Conservation (phyloP, 352 stramenopile genomes). For the Globisporangium spiculum region DNA sequence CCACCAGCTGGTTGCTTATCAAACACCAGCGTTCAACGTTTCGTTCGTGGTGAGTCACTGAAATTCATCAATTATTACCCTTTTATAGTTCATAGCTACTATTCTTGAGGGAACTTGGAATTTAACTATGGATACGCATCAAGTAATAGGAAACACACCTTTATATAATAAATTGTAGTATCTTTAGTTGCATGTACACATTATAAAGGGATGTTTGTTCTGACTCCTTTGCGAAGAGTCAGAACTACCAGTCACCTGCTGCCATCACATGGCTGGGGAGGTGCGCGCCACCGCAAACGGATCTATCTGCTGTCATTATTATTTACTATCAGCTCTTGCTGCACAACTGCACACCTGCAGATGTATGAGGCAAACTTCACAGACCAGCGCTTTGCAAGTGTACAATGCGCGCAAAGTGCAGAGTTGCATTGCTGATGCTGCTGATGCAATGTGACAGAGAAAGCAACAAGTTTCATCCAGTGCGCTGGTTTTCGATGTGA, state of each 20-base stretch:
- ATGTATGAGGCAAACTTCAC: not conserved
- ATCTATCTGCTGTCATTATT: conserved; percentile 6
- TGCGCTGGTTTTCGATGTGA: not conserved
- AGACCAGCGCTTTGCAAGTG: not conserved
- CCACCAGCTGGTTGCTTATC: conserved; percentile 7
- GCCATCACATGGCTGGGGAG: not conserved
- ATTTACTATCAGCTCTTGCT: not conserved
- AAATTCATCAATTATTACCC: too few relatives aligned
- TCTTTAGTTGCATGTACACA: not conserved
- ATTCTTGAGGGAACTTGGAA: not conserved
- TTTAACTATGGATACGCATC: not conserved
- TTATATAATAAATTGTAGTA: not conserved
- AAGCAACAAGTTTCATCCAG: not conserved
- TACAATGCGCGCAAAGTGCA: not conserved
- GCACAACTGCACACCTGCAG: not conserved
- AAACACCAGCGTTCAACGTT: conserved; percentile 3
- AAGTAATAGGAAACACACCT: not conserved
- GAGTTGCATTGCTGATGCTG: not conserved
- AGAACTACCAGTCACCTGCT: not conserved
- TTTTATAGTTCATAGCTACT: not conserved
- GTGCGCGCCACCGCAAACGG: conserved; percentile 8
- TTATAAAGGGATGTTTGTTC: not conserved
- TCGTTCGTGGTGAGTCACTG: conserved; percentile 1
- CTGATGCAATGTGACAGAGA: not conserved
- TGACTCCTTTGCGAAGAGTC: conserved; percentile 9